These are phyloP conservation scores for Camillea tinctor DNA, from an alignment of 2,329 filamentous ascomycete species.

Conservation along the genomic window DNA sequence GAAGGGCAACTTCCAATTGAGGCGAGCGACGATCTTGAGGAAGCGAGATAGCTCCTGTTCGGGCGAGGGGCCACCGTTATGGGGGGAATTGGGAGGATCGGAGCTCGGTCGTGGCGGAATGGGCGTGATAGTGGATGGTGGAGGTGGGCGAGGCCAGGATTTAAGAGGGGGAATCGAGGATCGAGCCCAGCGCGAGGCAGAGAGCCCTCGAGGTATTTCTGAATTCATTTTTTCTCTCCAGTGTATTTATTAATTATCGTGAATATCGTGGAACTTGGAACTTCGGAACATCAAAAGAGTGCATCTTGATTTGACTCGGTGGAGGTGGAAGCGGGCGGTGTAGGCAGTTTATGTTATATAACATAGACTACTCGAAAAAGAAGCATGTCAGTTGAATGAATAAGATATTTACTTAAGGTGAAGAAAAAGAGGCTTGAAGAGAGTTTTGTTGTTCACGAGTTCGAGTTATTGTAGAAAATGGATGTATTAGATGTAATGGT, in stretches of 20 bases:
- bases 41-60: constrained; percentile 52
- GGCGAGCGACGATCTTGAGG: constrained; percentile 57
- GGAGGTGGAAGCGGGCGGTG: too few relatives aligned
- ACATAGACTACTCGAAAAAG: background rate
- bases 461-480: too few relatives aligned
- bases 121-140: background rate
- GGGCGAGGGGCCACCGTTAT: constrained; percentile 12
- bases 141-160: constrained; percentile 13
- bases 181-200: constrained; percentile 25
- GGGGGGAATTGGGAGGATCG: background rate
- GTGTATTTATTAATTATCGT: background rate
- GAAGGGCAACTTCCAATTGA: constrained; percentile 64
- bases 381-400: background rate
- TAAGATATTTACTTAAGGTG: background rate
- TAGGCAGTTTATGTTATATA: background rate
- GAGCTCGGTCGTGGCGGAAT: constrained; percentile 4
- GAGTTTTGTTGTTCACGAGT: background rate
- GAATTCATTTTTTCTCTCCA: background rate
- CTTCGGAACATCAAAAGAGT: background rate
- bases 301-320: background rate
- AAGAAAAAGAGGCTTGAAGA: background rate
- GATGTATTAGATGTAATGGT: too few relatives aligned
- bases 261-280: background rate
- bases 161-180: constrained; percentile 4
- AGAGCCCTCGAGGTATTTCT: constrained; percentile 15